Conservation (phyloP, 2,329 filamentous ascomycete species). For the Xylariaceae sp. region DNA sequence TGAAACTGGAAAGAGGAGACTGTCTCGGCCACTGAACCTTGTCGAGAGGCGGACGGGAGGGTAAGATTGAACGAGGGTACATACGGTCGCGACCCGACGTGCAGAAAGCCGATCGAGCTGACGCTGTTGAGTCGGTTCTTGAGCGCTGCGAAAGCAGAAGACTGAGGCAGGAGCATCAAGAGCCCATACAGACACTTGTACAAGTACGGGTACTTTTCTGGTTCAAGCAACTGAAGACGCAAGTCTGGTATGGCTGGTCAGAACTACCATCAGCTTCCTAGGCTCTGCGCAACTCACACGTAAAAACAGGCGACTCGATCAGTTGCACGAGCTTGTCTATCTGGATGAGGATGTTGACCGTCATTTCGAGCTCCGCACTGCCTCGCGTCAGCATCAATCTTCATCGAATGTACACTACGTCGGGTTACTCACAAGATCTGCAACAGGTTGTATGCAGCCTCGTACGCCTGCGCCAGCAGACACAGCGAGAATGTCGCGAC, state of each 20-base stretch:
- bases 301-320: slow-evolving; percentile 95
- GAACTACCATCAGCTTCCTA: too few species aligned
- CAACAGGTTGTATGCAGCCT: slow-evolving; percentile 91
- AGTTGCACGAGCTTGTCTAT: slow-evolving; percentile 97
- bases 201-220: slow-evolving; percentile 86
- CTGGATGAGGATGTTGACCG: slow-evolving; percentile 95
- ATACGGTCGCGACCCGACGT: slow-evolving; percentile 72
- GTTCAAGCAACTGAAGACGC: slow-evolving; percentile 87
- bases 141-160: slow-evolving; percentile 89
- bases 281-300: slow-evolving; percentile 55
- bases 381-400: slow-evolving; percentile 11
- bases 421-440: slow-evolving; percentile 72
- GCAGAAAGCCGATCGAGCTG: slow-evolving; percentile 91
- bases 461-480: slow-evolving; percentile 91
- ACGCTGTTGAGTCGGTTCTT: slow-evolving; percentile 97
- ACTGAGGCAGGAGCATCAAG: slow-evolving; percentile 96
- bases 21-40: slow-evolving; percentile 27
- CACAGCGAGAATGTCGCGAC: slow-evolving; percentile 96
- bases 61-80: slow-evolving; percentile 29
- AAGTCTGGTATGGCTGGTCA: slow-evolving; percentile 55
- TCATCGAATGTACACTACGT: background rate
- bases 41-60: slow-evolving; percentile 19
- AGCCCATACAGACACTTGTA: slow-evolving; percentile 98
- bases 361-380: slow-evolving; percentile 96
- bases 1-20: slow-evolving; percentile 21